These are phyloP conservation scores for Colletotrichum noveboracense DNA, from an alignment of 2,329 filamentous ascomycete genomes.

Conservation along the genomic window DNA sequence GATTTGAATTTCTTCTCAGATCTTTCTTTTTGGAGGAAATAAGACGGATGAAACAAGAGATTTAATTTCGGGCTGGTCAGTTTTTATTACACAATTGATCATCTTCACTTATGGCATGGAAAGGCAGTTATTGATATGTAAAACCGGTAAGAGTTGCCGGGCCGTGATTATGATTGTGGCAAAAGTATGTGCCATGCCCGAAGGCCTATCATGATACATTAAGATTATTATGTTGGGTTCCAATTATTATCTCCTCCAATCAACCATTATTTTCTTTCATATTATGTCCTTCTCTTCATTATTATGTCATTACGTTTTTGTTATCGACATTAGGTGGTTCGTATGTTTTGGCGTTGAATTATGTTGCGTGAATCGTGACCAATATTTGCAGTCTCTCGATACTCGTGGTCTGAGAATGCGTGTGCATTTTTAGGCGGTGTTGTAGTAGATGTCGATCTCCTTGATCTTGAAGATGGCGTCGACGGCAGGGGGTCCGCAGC, in stretches of 20 bases:
- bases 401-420: neutral
- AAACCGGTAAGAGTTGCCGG: neutral
- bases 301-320: neutral
- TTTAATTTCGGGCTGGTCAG: neutral
- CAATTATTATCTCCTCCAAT: neutral
- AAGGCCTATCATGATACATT: neutral
- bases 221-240: neutral
- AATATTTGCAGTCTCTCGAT: neutral
- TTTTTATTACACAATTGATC: accelerated
- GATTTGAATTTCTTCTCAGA: neutral
- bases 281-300: neutral
- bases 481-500: constrained; percentile 28
- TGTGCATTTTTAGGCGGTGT: constrained; percentile 19
- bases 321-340: neutral
- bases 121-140: neutral
- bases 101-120: neutral
- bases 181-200: neutral
- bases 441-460: constrained; percentile 32
- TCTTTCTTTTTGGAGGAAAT: neutral
- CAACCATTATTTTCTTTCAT: neutral
- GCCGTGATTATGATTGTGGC: neutral
- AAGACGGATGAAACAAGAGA: neutral
- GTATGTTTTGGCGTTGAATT: neutral
- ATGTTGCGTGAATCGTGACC: neutral
- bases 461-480: constrained; percentile 25